Base-by-base conservation (phyloP, 345 rosid species). In the Aethionema arabicum region DNA sequence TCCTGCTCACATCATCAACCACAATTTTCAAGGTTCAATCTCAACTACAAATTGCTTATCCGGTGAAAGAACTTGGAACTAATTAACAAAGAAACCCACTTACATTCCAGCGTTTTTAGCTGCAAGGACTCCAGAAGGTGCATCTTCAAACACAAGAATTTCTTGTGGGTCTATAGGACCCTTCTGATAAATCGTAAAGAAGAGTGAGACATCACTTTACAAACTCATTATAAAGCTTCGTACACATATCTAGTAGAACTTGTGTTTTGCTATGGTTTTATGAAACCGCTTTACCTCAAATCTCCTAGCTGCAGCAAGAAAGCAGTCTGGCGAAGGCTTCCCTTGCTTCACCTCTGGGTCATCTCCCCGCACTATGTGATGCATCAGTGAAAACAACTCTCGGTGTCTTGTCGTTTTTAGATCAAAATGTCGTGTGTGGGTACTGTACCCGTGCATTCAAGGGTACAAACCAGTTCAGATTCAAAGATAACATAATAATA, bases 331-430 rank as follows among this genome's bases (percentile, higher is more conserved):
- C 2, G 96, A 69, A 8, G 96, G 98, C 77, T 92, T 89, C 56
- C 98, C 98, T 70, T 78, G 78, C 79, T 86, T 85, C 75, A 92
- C 95, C 78, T 89, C 98, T 10, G 93, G 93, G 65, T 92, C 96
- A 77, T 92, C 95, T 63, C 98, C 96, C 46, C 76, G 79, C 59
- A 92, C 96, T 68, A 83, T 49, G 73, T 92, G 98, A 80, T 89
- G 93, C 96, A 92, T 92, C 82, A 89, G 78, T 4, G 91, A 82
- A 37, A 92, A 89, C 66, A 89, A 83, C 54, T 87, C 85, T 27
- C 83, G 69, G 31, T 89, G 97, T 51, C 76, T 80, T 75, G 82
- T 86, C 8, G 95, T 92, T 76, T 92, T 89, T 65, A 92, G 76
- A 52, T 75, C 84, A 79, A 78, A 92, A 81, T 92, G 97, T 3